These are phyloP conservation scores for Ogataea sp. DNA, from an alignment of 805 yeast genomes.

Conservation along the genomic window DNA sequence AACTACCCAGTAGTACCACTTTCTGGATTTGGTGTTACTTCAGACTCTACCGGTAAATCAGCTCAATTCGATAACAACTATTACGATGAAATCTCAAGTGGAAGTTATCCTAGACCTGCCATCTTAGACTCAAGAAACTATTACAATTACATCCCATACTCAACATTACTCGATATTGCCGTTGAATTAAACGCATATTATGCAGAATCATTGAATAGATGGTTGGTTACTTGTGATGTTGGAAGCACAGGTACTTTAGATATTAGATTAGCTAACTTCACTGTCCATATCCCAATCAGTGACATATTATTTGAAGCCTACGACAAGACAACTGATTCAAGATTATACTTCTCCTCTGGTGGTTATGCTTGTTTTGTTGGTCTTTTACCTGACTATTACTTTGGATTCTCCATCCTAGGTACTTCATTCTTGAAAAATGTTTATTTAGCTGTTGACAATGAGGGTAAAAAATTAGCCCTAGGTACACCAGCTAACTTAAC, in stretches of 20 bases:
- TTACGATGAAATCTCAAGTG: slow-evolving; percentile 30
- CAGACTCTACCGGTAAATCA: slow-evolving; percentile 18
- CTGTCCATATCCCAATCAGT: slow-evolving; percentile 40
- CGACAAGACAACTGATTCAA: slow-evolving; percentile 20
- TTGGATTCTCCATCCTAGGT: slow-evolving; percentile 52
- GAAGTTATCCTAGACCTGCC: slow-evolving; percentile 39
- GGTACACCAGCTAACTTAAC: slow-evolving; percentile 31
- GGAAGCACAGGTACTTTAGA: slow-evolving; percentile 41
- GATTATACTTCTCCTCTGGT: slow-evolving; percentile 45
- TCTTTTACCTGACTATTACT: slow-evolving; percentile 36
- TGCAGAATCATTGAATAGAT: slow-evolving; percentile 33
- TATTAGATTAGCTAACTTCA: slow-evolving; percentile 44
- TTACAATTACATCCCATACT: slow-evolving; percentile 46
- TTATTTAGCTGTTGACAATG: slow-evolving; percentile 60
- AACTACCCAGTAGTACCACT: slow-evolving; percentile 37
- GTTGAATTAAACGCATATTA: slow-evolving; percentile 64
- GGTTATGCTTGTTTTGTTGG: slow-evolving; percentile 48
- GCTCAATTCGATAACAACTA: slow-evolving; percentile 22
- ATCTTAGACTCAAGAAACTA: slow-evolving; percentile 48
- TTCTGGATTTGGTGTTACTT: slow-evolving; percentile 34
- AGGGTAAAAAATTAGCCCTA: slow-evolving; percentile 44
- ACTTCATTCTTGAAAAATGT: slow-evolving; percentile 43
- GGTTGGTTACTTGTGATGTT: slow-evolving; percentile 60
- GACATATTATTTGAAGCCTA: slow-evolving; percentile 35
- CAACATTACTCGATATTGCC: slow-evolving; percentile 51